A percentile compares a stretch with the other conserved stretches of the same genome.
Evolutionary conservation across 2,329 filamentous ascomycete genomes (phyloP).

Genomic region (Didymosphaeria variabile): DNA sequence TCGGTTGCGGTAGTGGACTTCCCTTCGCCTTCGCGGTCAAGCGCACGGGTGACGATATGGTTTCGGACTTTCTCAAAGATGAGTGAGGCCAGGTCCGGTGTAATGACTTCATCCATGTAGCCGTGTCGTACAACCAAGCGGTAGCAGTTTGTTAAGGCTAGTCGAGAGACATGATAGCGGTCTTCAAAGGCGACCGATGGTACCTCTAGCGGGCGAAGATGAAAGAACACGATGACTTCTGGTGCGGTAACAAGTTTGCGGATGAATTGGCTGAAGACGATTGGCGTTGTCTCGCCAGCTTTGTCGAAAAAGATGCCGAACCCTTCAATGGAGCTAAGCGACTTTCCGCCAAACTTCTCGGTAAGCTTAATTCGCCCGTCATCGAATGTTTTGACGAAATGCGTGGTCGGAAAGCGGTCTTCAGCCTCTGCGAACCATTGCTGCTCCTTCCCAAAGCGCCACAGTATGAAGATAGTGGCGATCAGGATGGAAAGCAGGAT

Average conservation of each 20-base stretch:
- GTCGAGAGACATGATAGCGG: constrained; percentile 57
- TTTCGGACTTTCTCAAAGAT: constrained; percentile 67
- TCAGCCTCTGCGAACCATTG: constrained; percentile 76
- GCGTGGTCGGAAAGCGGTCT: constrained; percentile 61
- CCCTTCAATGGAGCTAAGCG: constrained; percentile 57
- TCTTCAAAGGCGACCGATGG: constrained; percentile 57
- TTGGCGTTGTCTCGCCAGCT: constrained; percentile 70
- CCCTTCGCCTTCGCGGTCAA: constrained; percentile 38
- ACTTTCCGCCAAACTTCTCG: constrained; percentile 47
- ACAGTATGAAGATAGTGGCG: constrained; percentile 73
- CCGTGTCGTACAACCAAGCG: constrained; percentile 75
- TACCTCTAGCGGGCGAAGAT: constrained; percentile 70
- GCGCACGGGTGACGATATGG: constrained; percentile 40
- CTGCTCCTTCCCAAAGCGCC: constrained; percentile 80
- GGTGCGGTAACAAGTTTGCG: constrained; percentile 74
- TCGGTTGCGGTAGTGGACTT: constrained; percentile 18
- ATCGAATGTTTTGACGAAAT: constrained; percentile 51
- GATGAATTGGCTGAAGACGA: constrained; percentile 76
- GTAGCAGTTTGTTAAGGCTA: constrained; percentile 69
- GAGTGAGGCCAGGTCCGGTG: constrained; percentile 64
- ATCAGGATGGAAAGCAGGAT: constrained; percentile 70
- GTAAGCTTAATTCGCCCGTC: constrained; percentile 51
- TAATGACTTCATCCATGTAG: constrained; percentile 76
- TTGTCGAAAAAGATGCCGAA: constrained; percentile 84
- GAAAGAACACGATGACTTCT: constrained; percentile 77